A percentile compares a stretch with the other conserved stretches of the same genome.
phyloP scores from a whole-genome alignment of 345 rosid genomes.

The Microcos paniculata region DNA sequence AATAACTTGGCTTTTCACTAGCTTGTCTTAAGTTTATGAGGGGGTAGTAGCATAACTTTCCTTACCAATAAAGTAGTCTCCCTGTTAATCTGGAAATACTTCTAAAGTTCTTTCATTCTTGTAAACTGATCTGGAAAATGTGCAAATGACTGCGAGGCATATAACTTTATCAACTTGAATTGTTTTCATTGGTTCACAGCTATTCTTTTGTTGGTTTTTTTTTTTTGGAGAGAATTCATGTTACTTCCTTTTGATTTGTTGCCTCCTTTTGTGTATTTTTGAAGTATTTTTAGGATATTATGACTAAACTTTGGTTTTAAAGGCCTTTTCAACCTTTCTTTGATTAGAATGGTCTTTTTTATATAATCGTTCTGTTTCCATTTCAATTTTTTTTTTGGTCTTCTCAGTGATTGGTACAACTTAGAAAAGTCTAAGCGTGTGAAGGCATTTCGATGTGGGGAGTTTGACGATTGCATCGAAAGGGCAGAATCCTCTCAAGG shows the following conservation, averaged over 20 bases:
- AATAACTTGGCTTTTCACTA: background rate
- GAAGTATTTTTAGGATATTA: background rate
- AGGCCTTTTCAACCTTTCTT: background rate
- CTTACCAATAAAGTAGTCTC: background rate
- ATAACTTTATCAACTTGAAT: background rate
- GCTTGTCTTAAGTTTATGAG: background rate
- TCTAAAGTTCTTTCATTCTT: background rate
- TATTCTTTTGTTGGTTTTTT: background rate
- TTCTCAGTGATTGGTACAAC: conserved; percentile 96
- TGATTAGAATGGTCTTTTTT: background rate
- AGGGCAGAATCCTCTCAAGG: conserved; percentile 82
- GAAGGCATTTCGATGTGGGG: conserved; percentile 95
- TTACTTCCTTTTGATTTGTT: background rate
- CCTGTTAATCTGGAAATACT: background rate
- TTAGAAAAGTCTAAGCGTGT: conserved; percentile 98
- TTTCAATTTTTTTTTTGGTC: background rate
- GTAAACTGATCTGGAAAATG: background rate
- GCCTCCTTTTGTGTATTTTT: background rate
- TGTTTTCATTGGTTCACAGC: background rate
- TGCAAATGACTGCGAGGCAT: background rate
- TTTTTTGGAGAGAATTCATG: background rate
- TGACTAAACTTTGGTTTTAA: background rate
- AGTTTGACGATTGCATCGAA: conserved; percentile 92
- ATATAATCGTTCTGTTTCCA: background rate
- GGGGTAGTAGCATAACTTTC: background rate